A percentile compares a stretch with the other conserved stretches of the same genome.
Evolutionary conservation across 176 grass and related monocot genomes (phyloP).

Genomic region (Phragmites australis): DNA sequence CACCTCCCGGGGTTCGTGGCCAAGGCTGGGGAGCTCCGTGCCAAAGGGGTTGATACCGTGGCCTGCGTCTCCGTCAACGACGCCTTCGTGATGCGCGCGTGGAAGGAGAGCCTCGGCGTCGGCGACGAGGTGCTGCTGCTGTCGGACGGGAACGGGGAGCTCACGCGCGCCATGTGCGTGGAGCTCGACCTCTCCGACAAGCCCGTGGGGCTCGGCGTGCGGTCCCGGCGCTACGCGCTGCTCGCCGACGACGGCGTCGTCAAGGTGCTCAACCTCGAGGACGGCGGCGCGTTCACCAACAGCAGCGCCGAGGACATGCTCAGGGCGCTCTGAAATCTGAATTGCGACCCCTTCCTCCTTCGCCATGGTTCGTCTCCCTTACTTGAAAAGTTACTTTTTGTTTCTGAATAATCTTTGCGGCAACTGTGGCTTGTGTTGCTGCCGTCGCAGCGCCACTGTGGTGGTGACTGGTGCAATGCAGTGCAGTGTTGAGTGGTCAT

Average conservation of each 20-base stretch:
- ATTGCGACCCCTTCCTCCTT: not conserved
- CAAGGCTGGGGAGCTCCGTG: conserved; percentile 70
- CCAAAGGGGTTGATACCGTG: conserved; percentile 74
- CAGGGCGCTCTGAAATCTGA: conserved; percentile 75
- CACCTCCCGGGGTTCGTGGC: conserved; percentile 86
- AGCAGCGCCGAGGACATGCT: conserved; percentile 92
- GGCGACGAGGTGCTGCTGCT: conserved; percentile 78
- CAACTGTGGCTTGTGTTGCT: conserved; percentile 23
- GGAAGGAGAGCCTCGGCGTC: conserved; percentile 81
- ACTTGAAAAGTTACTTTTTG: not conserved
- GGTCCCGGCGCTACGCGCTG: conserved; percentile 83
- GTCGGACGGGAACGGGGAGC: conserved; percentile 77
- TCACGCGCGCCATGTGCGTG: conserved; percentile 74
- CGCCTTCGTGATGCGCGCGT: conserved; percentile 89
- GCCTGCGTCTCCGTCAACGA: conserved; percentile 95
- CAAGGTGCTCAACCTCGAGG: conserved; percentile 96
- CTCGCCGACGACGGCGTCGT: conserved; percentile 85
- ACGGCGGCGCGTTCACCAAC: conserved; percentile 87
- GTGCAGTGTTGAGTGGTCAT: not conserved
- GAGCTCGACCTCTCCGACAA: conserved; percentile 90
- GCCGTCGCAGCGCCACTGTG: not conserved
- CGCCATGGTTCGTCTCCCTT: not conserved
- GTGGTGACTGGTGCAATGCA: not conserved
- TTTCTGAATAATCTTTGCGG: conserved; percentile 35
- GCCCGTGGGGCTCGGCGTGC: conserved; percentile 72